phyloP scores from a whole-genome alignment of 139 green algal species.

The Haematococcus lacustris region DNA sequence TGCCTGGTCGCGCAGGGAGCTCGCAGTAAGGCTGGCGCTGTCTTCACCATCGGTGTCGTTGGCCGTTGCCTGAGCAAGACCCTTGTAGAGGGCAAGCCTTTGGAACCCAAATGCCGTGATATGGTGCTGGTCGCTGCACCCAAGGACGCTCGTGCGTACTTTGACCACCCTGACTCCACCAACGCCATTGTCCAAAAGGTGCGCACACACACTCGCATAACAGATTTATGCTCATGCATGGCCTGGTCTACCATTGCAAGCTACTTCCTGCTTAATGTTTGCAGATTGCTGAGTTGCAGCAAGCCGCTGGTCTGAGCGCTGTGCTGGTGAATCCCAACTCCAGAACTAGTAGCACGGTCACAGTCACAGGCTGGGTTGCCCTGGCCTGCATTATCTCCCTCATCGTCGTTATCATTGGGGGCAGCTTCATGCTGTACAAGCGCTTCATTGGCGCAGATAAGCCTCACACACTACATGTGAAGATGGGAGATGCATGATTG shows the following conservation, averaged over 20 bases:
- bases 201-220: too few relatives aligned
- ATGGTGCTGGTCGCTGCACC: constrained; percentile 67
- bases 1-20: neutral
- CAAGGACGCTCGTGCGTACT: constrained; percentile 47
- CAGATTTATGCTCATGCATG: too few relatives aligned
- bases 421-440: constrained; percentile 34
- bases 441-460: constrained; percentile 34
- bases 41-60: constrained; percentile 61
- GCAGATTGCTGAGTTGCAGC: constrained; percentile 44
- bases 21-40: constrained; percentile 26
- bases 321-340: constrained; percentile 46
- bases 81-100: constrained; percentile 36
- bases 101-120: constrained; percentile 29
- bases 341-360: constrained; percentile 43
- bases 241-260: neutral
- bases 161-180: constrained; percentile 34
- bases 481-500: constrained; percentile 44
- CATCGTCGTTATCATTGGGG: constrained; percentile 40
- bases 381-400: constrained; percentile 52
- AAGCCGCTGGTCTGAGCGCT: constrained; percentile 30
- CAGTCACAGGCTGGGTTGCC: constrained; percentile 67
- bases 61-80: constrained; percentile 71
- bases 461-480: constrained; percentile 49
- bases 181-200: constrained; percentile 26
- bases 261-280: constrained; percentile 3